A percentile compares a stretch with the other conserved stretches of the same genome.
Conservation (phyloP, 2,329 filamentous ascomycete genomes). For the Cercospora beticola region DNA sequence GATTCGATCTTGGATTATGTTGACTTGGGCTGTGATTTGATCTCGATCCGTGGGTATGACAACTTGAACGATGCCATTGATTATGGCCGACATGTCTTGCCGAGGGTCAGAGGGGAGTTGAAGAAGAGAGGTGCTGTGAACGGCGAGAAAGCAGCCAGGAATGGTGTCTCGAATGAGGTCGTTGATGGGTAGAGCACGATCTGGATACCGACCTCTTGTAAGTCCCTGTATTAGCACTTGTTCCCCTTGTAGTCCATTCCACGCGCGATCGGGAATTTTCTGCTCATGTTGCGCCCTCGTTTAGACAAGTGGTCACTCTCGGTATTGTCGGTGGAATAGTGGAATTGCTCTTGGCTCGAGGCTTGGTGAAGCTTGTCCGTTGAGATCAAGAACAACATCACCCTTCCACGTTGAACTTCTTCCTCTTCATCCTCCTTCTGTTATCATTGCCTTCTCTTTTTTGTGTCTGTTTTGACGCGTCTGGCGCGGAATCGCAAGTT, state of each 20-base stretch:
- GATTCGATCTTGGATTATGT: slow-evolving; percentile 60
- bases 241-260: not conserved
- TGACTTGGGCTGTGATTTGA: slow-evolving; percentile 56
- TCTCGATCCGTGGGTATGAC: slow-evolving; percentile 62
- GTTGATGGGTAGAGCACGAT: slow-evolving; percentile 2
- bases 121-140: slow-evolving; percentile 25
- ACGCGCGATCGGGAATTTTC: not conserved
- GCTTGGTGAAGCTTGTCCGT: slow-evolving; percentile 3
- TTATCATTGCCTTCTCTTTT: not conserved
- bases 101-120: slow-evolving; percentile 47
- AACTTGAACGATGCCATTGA: slow-evolving; percentile 61
- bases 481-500: not conserved
- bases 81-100: slow-evolving; percentile 58
- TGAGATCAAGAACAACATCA: not conserved
- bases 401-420: not conserved
- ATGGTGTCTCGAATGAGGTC: not conserved
- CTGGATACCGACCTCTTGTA: no score
- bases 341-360: not conserved
- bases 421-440: not conserved
- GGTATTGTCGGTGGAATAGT: not conserved
- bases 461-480: not conserved
- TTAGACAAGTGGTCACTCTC: not conserved
- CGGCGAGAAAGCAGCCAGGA: not conserved
- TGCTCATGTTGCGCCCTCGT: not conserved
- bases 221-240: not conserved